phyloP scores from a whole-genome alignment of 805 yeast genomes.

The Teunomyces pallodes region DNA sequence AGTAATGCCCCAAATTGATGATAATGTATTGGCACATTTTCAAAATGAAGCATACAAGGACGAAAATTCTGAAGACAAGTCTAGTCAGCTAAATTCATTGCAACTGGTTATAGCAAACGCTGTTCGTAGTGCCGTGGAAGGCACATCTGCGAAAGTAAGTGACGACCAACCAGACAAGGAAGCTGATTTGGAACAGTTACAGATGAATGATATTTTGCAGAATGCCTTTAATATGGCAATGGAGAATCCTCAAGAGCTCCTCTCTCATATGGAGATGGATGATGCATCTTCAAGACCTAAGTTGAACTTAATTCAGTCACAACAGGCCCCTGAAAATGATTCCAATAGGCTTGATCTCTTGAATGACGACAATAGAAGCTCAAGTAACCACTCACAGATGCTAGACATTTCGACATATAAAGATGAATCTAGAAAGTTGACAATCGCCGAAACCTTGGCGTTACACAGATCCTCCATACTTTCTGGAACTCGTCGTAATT shows the following conservation, averaged over 20 bases:
- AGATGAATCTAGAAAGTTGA: conserved; percentile 23
- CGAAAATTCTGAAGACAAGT: conserved; percentile 6
- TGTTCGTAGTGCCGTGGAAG: not conserved
- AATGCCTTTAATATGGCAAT: conserved; percentile 77
- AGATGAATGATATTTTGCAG: conserved; percentile 69
- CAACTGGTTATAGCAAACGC: conserved; percentile 1
- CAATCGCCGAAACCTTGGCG: conserved; percentile 63
- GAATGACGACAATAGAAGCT: conserved; percentile 13
- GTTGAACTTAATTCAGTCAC: conserved; percentile 1
- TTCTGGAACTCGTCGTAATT: conserved; percentile 24
- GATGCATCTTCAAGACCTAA: conserved; percentile 9
- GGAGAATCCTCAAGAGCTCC: conserved; percentile 54
- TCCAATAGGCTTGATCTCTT: not conserved
- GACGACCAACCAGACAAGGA: conserved; percentile 16
- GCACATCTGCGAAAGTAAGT: conserved; percentile 2
- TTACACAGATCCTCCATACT: conserved; percentile 48
- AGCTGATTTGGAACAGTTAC: conserved; percentile 52
- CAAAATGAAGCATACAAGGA: conserved; percentile 31
- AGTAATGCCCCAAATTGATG: conserved; percentile 34
- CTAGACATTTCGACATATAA: not conserved
- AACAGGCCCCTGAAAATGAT: not conserved
- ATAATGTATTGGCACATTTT: conserved; percentile 35
- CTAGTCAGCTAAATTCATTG: not conserved
- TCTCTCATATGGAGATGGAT: conserved; percentile 34
- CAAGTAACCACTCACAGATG: not conserved